Evolutionary conservation across 192 early-diverging fungal genomes (phyloP).

Genomic region (Diversispora epigaea): DNA sequence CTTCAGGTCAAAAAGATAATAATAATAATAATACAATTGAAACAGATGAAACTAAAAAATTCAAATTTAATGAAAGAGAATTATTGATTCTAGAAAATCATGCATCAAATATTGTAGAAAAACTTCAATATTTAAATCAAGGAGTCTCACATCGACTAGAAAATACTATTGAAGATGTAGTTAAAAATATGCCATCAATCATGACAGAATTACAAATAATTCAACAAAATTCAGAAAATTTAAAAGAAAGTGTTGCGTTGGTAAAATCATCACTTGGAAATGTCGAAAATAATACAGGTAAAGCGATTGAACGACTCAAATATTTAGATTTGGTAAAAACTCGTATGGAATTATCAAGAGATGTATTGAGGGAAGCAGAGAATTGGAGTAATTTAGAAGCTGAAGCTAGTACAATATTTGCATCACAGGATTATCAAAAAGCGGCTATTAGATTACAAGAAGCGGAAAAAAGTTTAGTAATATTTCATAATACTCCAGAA

Average conservation of each 20-base stretch:
- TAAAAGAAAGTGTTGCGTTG: conserved; percentile 46
- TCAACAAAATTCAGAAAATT: conserved; percentile 48
- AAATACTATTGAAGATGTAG: conserved; percentile 53
- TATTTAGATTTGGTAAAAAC: conserved; percentile 64
- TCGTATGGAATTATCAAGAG: conserved; percentile 64
- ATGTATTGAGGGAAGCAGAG: conserved; percentile 69
- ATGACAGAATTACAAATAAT: conserved; percentile 64
- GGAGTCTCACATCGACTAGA: conserved; percentile 57
- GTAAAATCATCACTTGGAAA: conserved; percentile 50
- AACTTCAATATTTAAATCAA: conserved; percentile 58
- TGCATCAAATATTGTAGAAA: conserved; percentile 38
- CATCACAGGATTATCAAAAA: conserved; percentile 57
- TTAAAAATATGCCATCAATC: conserved; percentile 59
- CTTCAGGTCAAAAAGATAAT: background rate
- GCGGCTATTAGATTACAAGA: conserved; percentile 62
- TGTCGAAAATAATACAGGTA: conserved; percentile 42
- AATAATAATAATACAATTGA: background rate
- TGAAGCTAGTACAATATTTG: conserved; percentile 66
- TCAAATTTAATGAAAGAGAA: background rate
- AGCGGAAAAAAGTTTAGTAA: conserved; percentile 58
- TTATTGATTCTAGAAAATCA: conserved; percentile 23
- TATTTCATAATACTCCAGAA: conserved; percentile 68
- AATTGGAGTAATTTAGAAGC: conserved; percentile 74
- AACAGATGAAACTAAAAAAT: background rate
- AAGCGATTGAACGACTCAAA: conserved; percentile 60